Base-by-base conservation (phyloP, 208 protist genomes). In the Porcisia hertigi region DNA sequence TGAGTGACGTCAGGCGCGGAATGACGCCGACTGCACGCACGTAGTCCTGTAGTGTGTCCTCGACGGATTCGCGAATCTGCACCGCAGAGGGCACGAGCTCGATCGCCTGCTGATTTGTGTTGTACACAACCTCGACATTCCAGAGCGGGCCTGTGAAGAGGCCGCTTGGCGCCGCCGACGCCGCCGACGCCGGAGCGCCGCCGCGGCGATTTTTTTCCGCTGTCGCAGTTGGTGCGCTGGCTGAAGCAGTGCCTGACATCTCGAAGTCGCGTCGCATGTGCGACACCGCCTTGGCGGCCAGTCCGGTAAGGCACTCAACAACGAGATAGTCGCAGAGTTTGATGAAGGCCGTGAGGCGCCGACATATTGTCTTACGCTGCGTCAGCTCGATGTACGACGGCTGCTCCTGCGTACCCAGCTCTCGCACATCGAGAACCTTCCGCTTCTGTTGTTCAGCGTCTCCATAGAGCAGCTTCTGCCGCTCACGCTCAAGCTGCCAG, bases 241-340 rank as follows among this genome's bases (percentile, higher is more conserved):
- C 64, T 30, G 59, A 2, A 4, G 45, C 64, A 53, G 87, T 84
- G 45, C 75, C 83, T 1, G 94, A 89, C 77, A 90, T 92, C 65
- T 86, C 85, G 65, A 96, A 78, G 71, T 95, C 92, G 18, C 83
- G 59, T 30, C 88, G 84, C 39, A 98, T 78, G 73, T 92, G 89
- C 59, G 86, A 73, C 1, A 98, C 80, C n/a, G 94, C 89, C 69
- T 94, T 94, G 54, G 90, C 79, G 6, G 92, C 90, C 30, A 99
- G 88, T 30, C 76, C 72, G 3, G 94, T 97, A 23, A 99, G 71
- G 71, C 93, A 95, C 80, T 96, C 87, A 62, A 98, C 92, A 69
- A 99, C 86, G 52, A 99, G 87, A 86, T 98, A 98, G 84, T 99
- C 98, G 73, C 92, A 97, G 52, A 99, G 87, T 58, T 90, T 86